Conservation (phyloP, 2,329 filamentous ascomycete species). For the Fusarium penzigii region DNA sequence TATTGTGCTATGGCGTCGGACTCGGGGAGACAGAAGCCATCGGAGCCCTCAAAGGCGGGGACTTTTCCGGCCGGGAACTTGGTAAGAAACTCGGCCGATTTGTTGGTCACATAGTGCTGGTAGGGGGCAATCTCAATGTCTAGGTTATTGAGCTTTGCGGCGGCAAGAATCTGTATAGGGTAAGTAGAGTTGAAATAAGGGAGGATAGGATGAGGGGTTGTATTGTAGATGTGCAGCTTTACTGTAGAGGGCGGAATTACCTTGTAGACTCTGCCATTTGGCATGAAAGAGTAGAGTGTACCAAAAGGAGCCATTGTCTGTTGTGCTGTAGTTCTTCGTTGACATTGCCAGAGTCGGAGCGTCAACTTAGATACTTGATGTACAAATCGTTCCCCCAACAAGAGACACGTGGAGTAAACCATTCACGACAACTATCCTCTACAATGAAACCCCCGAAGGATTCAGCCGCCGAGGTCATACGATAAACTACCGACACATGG, state of each 20-base stretch:
- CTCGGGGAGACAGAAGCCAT: constrained; percentile 1
- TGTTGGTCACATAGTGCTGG: not conserved
- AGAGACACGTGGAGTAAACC: too few species aligned
- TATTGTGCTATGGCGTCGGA: constrained; percentile 4
- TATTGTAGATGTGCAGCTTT: too few species aligned
- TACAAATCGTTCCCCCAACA: too few species aligned
- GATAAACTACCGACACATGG: not conserved
- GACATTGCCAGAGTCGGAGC: too few species aligned
- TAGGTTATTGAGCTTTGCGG: not conserved
- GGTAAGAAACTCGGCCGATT: not conserved
- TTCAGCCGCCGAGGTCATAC: not conserved
- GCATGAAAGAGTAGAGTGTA: not conserved
- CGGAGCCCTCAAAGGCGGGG: not conserved
- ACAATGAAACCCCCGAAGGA: not conserved
- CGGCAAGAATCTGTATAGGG: not conserved
- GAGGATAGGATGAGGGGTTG: too few species aligned
- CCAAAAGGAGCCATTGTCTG: not conserved
- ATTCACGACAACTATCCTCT: too few species aligned
- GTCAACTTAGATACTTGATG: too few species aligned
- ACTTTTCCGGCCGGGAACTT: constrained; percentile 2
- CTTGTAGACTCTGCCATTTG: not conserved
- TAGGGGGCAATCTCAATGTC: not conserved
- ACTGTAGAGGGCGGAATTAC: too few species aligned
- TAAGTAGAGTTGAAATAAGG: too few species aligned
- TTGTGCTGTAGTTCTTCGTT: too few species aligned